Base-by-base conservation (phyloP, 345 rosid genomes). In the Linum usitatissimum region DNA sequence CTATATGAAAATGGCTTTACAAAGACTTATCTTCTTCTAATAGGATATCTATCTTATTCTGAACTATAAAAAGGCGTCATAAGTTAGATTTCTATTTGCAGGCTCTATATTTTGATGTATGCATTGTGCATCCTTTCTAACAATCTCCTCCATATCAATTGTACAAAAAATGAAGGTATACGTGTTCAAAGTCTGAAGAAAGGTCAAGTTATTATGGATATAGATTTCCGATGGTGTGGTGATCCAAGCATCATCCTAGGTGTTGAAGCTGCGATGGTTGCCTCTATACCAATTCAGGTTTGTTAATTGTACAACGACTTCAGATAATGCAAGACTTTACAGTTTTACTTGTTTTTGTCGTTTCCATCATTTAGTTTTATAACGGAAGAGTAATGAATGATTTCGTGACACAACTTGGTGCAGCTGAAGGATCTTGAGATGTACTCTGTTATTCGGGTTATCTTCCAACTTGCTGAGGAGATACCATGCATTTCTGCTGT, bases 341-440 rank as follows among this genome's bases (percentile, higher is more conserved):
- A 45, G 38, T 34, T 55, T 57, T 57, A 53, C 42, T 3, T 70
- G 17, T 36, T 61, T 18, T 18, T 31, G 45, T 57, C 53, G 64
- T 18, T 60, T 31, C 21, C 3, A 61, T 21, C 38, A 55, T 7
- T 53, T 18, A 18, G 23, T 36, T 30, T 15, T 58, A 9, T 5
- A 18, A 34, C 55, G 49, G 55, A 59, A 53, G 49, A 55, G 15
- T 76, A 49, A 38, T 57, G 23, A 66, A 40, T 13, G 10, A 48
- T 68, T n/a, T 31, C 38, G 34, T 72, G 60, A 61, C 70, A 61
- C 66, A 67, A 60, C 71, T 18, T 74, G 61, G 30, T 75, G 64
- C 89, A 94, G 99, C 77, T 94, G 82, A 94, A 94, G 78, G 86
- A 94, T 76, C 97, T 94, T 74, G 89, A 90, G 86, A 92, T 94